Percentiles rank a stretch among this genome's conserved stretches.
phyloP scores from a whole-genome alignment of 768 basidiomycete genomes.

The Russula abietina region DNA sequence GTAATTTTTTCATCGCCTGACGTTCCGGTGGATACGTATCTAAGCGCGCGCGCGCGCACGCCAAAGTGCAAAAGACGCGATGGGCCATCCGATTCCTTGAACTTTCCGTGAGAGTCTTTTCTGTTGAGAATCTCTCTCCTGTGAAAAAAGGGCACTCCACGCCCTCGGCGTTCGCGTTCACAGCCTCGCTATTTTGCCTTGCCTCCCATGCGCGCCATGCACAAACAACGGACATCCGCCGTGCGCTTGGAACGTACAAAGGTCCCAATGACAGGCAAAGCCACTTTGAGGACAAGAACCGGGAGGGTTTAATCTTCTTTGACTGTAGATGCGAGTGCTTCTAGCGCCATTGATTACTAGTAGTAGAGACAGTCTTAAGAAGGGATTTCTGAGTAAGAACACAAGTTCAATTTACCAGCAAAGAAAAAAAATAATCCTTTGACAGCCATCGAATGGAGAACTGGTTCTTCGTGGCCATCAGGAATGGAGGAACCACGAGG shows the following conservation, averaged over 20 bases:
- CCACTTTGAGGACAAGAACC: not conserved
- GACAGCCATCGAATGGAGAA: not conserved
- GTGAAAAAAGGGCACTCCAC: too few species aligned
- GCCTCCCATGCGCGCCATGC: too few species aligned
- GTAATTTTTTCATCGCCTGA: not conserved
- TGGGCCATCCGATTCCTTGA: not conserved
- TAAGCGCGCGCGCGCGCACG: not conserved
- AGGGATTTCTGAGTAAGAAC: not conserved
- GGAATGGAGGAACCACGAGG: not conserved
- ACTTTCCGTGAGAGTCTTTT: not conserved
- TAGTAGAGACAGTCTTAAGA: not conserved
- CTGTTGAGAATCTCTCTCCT: not conserved
- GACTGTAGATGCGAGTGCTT: not conserved
- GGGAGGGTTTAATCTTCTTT: not conserved
- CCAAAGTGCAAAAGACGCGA: not conserved
- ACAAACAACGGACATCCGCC: too few species aligned
- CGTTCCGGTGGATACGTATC: slow-evolving; percentile 2
- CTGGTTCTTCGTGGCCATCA: not conserved
- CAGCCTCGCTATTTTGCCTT: too few species aligned
- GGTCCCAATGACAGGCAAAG: not conserved
- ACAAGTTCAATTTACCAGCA: not conserved
- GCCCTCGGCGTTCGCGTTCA: too few species aligned
- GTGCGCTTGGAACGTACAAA: too few species aligned
- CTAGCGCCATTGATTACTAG: too few species aligned
- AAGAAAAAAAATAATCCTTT: not conserved